Base-by-base conservation (phyloP, 2,329 filamentous ascomycete species). In the Biscogniauxia marginata region DNA sequence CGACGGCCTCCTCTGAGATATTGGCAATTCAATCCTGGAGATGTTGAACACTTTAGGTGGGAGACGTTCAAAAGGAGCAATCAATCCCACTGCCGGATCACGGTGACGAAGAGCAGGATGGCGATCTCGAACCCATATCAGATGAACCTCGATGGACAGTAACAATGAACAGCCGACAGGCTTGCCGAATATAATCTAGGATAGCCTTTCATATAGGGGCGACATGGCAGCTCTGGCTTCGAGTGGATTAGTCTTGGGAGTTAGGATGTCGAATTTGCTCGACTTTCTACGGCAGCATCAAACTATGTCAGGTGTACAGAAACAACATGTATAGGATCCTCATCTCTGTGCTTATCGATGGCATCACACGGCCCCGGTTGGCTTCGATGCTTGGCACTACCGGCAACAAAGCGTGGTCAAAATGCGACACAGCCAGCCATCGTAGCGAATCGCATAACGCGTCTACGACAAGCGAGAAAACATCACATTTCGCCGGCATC, bases 41-140 rank as follows among this genome's bases (percentile, higher is more conserved):
- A 66, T 23, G 65, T 70, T 30, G 67, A 70, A 49, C 61, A 63
- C 20, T 68, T 71, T 50, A 61, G 25, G 46, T 71, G 68, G 68
- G 60, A 68, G 43, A 65, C 60, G 22, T 52, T 62, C 43, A 50
- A 54, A 22, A 62, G 67, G 39, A 60, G 57, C 24, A 47, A 34
- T 16, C 55, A 60, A 30, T 60, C 49, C 21, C 61, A 65, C 50
- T 67, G 64, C 49, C 68, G 62, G 56, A 65, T 70, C 48, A 57
- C 59, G 7, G 50, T 67, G 39, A 53, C 50, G 20, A 66, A 65
- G 50, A 57, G 55, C 22, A 51, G 56, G 8, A 63, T 60, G 34
- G 25, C 51, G 24, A 63, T 69, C 21, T 56, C 64, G 20, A 69
- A 69, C 49, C 67, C 67, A n/a, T 69, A 64, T 51, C 50, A 66